Evolutionary conservation across 2,329 filamentous ascomycete species (phyloP).

Genomic region (Fusarium equiseti): DNA sequence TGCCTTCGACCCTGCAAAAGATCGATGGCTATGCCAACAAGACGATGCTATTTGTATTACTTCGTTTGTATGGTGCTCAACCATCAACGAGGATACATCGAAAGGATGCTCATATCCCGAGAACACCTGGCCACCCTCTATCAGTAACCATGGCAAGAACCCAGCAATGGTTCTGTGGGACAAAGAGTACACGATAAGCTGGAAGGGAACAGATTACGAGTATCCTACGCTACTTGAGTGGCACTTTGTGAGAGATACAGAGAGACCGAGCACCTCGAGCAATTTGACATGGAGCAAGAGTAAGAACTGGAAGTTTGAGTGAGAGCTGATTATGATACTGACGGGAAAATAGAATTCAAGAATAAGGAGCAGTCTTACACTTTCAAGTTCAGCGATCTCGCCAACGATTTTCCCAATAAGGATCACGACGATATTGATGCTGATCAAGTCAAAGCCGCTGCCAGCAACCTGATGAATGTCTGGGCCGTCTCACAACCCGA

Average conservation of each 20-base stretch:
- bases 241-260: slow-evolving; percentile 28
- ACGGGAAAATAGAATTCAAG: slow-evolving; percentile 18
- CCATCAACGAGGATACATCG: slow-evolving; percentile 23
- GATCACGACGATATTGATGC: slow-evolving; percentile 25
- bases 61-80: slow-evolving; percentile 39
- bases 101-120: slow-evolving; percentile 25
- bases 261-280: slow-evolving; percentile 25
- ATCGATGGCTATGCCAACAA: slow-evolving; percentile 34
- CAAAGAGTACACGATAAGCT: slow-evolving; percentile 28
- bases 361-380: slow-evolving; percentile 27
- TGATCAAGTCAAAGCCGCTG: slow-evolving; percentile 27
- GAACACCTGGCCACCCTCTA: slow-evolving; percentile 14
- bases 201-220: slow-evolving; percentile 30
- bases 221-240: slow-evolving; percentile 28
- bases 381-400: slow-evolving; percentile 32
- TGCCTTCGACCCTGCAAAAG: slow-evolving; percentile 20
- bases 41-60: slow-evolving; percentile 31
- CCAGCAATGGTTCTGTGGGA: slow-evolving; percentile 36
- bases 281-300: slow-evolving; percentile 25
- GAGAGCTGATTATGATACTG: neutral
- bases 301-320: neutral
- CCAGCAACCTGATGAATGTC: slow-evolving; percentile 19
- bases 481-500: slow-evolving; percentile 31
- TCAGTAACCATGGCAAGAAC: slow-evolving; percentile 11
- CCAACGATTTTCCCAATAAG: slow-evolving; percentile 29